Evolutionary conservation across 768 basidiomycete genomes (phyloP).

Genomic region (Stropharia rugosoannulata): DNA sequence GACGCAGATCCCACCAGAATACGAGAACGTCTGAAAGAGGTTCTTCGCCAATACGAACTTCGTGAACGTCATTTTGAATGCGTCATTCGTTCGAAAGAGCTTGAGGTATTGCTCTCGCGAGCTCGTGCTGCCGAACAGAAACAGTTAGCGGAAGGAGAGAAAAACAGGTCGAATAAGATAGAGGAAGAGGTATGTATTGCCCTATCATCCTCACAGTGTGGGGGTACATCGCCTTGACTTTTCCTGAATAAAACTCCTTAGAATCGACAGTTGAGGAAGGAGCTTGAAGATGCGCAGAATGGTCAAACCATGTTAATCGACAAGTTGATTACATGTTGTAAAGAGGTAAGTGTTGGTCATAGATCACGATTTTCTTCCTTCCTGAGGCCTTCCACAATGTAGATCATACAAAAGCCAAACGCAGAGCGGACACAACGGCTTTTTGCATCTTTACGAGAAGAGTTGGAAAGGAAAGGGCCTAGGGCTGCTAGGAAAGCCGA

Average conservation of each 20-base stretch:
- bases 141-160: constrained; percentile 78
- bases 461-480: constrained; percentile 70
- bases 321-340: constrained; percentile 82
- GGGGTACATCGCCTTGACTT: constrained; percentile 7
- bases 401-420: constrained; percentile 63
- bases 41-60: constrained; percentile 85
- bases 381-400: constrained; percentile 6
- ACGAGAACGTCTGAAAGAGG: constrained; percentile 83
- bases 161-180: constrained; percentile 57
- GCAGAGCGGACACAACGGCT: constrained; percentile 81
- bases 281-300: constrained; percentile 78
- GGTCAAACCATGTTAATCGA: constrained; percentile 80
- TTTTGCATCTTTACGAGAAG: constrained; percentile 80
- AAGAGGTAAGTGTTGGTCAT: constrained; percentile 61
- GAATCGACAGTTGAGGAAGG: constrained; percentile 69
- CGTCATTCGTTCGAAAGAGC: constrained; percentile 88
- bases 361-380: not conserved
- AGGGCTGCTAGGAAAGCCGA: constrained; percentile 43
- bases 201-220: constrained; percentile 16
- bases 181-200: constrained; percentile 69
- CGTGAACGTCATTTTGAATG: constrained; percentile 93
- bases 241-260: constrained; percentile 25
- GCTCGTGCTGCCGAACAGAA: constrained; percentile 88
- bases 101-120: constrained; percentile 83
- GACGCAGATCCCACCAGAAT: constrained; percentile 44